These are phyloP conservation scores for Neoscytalidium dimidiatum DNA, from an alignment of 2,329 filamentous ascomycete species.

Conservation along the genomic window DNA sequence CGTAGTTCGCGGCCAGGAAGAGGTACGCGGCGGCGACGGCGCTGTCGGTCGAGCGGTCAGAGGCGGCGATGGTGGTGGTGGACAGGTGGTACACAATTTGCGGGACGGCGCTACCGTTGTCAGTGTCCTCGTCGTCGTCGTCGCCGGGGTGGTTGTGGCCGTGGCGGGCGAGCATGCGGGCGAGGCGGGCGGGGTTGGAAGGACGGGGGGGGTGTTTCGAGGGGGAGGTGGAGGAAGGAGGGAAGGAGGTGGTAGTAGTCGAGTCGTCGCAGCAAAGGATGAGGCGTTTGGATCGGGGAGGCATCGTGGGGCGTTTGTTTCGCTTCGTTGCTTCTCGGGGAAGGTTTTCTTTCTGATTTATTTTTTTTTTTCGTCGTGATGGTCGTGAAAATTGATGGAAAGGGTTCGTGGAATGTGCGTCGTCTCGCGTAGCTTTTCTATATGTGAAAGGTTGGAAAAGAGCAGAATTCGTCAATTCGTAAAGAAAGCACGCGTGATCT, in stretches of 20 bases:
- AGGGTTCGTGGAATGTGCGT: too few relatives aligned
- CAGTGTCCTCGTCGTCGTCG: too few relatives aligned
- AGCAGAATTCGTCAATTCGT: background rate
- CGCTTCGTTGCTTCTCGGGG: too few relatives aligned
- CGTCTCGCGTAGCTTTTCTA: background rate
- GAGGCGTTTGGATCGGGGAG: constrained; percentile 27
- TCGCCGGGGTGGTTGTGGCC: too few relatives aligned
- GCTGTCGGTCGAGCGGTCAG: too few relatives aligned
- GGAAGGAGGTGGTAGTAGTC: constrained; percentile 23
- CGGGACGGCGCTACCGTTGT: too few relatives aligned
- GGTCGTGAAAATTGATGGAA: background rate
- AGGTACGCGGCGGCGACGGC: constrained; percentile 53
- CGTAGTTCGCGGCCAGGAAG: constrained; percentile 56
- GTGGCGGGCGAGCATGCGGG: constrained; percentile 51
- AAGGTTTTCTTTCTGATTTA: too few relatives aligned
- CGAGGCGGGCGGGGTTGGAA: constrained; percentile 53
- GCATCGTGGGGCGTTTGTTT: too few relatives aligned
- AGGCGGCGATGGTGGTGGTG: constrained; percentile 51
- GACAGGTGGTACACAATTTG: constrained; percentile 55
- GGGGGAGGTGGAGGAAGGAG: background rate
- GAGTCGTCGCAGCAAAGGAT: constrained; percentile 39
- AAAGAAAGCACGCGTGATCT: background rate
- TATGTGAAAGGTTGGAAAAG: too few relatives aligned
- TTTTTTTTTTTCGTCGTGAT: background rate
- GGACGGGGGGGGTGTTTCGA: constrained; percentile 33